These are phyloP conservation scores for Diaporthe ampelina DNA, from an alignment of 2,329 filamentous ascomycete species.

Conservation along the genomic window DNA sequence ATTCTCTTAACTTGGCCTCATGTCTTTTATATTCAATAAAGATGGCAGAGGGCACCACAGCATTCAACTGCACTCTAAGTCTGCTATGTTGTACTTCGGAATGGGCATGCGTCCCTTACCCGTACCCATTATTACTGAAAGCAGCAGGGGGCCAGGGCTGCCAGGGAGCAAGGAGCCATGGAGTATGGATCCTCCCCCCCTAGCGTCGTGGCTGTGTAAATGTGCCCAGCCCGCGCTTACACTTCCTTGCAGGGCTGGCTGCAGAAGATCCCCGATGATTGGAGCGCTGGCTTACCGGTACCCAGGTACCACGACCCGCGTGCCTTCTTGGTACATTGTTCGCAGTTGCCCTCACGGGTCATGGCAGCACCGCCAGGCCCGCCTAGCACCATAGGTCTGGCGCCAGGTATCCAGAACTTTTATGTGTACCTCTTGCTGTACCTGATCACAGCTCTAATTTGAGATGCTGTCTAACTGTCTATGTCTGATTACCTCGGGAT, in stretches of 20 bases:
- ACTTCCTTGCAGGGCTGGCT: constrained; percentile 20
- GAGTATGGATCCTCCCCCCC: constrained; percentile 27
- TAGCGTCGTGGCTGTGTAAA: constrained; percentile 27
- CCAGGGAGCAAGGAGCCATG: too few relatives aligned
- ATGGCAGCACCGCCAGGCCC: neutral
- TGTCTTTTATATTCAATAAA: too few relatives aligned
- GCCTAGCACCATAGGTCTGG: neutral
- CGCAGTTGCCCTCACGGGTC: constrained; percentile 3
- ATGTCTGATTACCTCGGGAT: too few relatives aligned
- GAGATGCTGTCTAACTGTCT: neutral
- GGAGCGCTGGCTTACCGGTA: constrained; percentile 4
- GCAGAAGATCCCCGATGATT: constrained; percentile 23
- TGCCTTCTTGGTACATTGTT: constrained; percentile 28
- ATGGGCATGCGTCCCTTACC: too few relatives aligned
- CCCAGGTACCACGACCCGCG: neutral
- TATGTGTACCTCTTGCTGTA: neutral
- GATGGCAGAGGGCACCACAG: too few relatives aligned
- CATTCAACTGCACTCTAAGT: too few relatives aligned
- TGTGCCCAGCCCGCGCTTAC: constrained; percentile 27
- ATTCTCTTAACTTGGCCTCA: too few relatives aligned
- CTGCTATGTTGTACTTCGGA: too few relatives aligned
- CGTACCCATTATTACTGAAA: too few relatives aligned
- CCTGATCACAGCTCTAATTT: neutral
- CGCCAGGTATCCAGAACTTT: neutral
- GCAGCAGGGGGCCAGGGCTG: too few relatives aligned